Evolutionary conservation across 2,329 filamentous ascomycete species (phyloP).

Genomic region (Colletotrichum sublineola): DNA sequence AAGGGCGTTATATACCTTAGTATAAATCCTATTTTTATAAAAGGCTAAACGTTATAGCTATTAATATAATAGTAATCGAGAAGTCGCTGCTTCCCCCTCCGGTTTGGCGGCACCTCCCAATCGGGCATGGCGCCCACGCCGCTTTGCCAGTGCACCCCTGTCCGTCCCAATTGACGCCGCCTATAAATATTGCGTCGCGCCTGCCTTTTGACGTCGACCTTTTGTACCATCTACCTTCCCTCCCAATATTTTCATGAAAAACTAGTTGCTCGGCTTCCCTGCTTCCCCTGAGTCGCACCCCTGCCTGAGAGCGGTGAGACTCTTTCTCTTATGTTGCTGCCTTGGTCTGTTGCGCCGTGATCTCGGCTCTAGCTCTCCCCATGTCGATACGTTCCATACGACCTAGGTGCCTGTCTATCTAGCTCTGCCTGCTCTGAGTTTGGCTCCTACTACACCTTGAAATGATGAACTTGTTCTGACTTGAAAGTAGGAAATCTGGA

Average conservation of each 20-base stretch:
- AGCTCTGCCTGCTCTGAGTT: not conserved
- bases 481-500: not conserved
- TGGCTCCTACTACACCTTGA: not conserved
- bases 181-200: too few species aligned
- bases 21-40: too few species aligned
- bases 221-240: too few species aligned
- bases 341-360: not conserved
- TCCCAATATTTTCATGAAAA: not conserved
- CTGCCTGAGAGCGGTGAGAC: not conserved
- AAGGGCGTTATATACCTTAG: too few species aligned
- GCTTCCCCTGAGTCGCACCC: conserved; percentile 3
- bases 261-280: not conserved
- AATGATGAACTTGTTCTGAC: not conserved
- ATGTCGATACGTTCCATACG: not conserved
- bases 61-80: too few species aligned
- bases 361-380: not conserved
- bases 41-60: too few species aligned
- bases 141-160: conserved; percentile 4
- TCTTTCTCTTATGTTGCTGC: conserved; percentile 3
- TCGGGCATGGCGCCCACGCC: too few species aligned
- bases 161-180: too few species aligned
- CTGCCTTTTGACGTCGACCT: too few species aligned
- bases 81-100: too few species aligned
- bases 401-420: not conserved
- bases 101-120: too few species aligned